phyloP scores from a whole-genome alignment of 2,329 filamentous ascomycete genomes.

The Diplocarpon mali region DNA sequence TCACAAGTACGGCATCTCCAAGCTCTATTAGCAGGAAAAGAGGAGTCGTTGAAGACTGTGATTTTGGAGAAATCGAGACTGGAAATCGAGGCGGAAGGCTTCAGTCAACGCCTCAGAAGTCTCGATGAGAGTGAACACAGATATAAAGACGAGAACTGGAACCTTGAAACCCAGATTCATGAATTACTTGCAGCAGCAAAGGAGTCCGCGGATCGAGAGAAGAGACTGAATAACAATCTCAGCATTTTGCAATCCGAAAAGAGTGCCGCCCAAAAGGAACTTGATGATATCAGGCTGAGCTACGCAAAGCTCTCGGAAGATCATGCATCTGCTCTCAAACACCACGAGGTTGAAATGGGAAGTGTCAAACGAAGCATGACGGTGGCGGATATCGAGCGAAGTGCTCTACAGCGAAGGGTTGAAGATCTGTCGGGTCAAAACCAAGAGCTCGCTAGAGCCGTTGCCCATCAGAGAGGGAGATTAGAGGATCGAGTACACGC shows the following conservation, averaged over 20 bases:
- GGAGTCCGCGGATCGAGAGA: constrained; percentile 72
- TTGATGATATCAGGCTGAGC: constrained; percentile 77
- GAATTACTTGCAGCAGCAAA: constrained; percentile 65
- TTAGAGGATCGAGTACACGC: constrained; percentile 51
- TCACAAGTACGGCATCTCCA: constrained; percentile 91
- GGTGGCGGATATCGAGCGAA: constrained; percentile 67
- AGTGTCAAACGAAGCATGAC: constrained; percentile 70
- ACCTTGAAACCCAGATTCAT: constrained; percentile 82
- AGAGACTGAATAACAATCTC: constrained; percentile 65
- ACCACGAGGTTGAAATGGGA: constrained; percentile 81
- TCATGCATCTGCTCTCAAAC: constrained; percentile 63
- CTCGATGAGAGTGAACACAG: constrained; percentile 90
- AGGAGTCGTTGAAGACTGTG: constrained; percentile 69
- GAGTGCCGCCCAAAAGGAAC: constrained; percentile 64
- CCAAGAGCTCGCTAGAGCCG: constrained; percentile 75
- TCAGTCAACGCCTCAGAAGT: constrained; percentile 68
- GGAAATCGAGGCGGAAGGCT: constrained; percentile 70
- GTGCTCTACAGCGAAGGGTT: constrained; percentile 70
- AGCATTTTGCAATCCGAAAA: constrained; percentile 65
- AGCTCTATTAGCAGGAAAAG: constrained; percentile 71
- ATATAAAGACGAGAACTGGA: constrained; percentile 99
- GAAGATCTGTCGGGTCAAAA: constrained; percentile 85
- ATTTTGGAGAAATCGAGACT: constrained; percentile 67
- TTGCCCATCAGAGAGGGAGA: constrained; percentile 62
- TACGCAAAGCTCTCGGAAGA: constrained; percentile 76